phyloP scores from a whole-genome alignment of 805 yeast species.

The Ogataea paraovalis region DNA sequence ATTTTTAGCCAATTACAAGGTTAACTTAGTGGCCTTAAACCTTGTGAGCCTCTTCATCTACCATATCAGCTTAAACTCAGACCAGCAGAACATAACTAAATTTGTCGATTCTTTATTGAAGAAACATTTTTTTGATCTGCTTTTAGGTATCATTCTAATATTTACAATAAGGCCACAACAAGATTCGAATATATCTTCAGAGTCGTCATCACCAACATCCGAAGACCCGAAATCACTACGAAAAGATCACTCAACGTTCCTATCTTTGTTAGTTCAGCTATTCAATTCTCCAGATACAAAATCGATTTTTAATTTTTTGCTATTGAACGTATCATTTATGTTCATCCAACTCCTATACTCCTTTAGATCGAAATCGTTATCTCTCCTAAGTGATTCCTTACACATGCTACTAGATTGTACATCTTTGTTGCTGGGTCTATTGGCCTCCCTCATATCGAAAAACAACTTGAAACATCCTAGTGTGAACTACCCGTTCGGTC shows the following conservation, averaged over 20 bases:
- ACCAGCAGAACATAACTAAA: constrained; percentile 1
- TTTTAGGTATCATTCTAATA: constrained; percentile 11
- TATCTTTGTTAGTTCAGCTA: constrained; percentile 30
- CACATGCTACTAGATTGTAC: constrained; percentile 97
- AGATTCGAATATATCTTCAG: background rate
- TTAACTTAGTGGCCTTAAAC: constrained; percentile 22
- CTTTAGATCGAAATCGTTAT: constrained; percentile 86
- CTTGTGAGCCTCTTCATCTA: constrained; percentile 10
- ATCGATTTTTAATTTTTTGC: constrained; percentile 81
- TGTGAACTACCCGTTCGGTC: constrained; percentile 73
- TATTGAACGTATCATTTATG: constrained; percentile 90
- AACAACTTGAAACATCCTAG: constrained; percentile 25
- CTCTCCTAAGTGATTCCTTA: constrained; percentile 85
- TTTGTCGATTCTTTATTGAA: constrained; percentile 3
- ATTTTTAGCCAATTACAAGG: constrained; percentile 21
- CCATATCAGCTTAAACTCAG: constrained; percentile 11
- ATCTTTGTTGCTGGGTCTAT: constrained; percentile 80
- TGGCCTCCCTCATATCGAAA: constrained; percentile 62
- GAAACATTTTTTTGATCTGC: constrained; percentile 7
- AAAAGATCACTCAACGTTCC: constrained; percentile 13
- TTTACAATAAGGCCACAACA: constrained; percentile 13
- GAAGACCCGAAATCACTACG: constrained; percentile 1
- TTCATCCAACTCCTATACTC: constrained; percentile 89
- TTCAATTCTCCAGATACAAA: constrained; percentile 64
- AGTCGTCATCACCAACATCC: background rate